These are phyloP conservation scores for Cyclocybe aegerita DNA, from an alignment of 768 basidiomycete genomes.

Conservation along the genomic window DNA sequence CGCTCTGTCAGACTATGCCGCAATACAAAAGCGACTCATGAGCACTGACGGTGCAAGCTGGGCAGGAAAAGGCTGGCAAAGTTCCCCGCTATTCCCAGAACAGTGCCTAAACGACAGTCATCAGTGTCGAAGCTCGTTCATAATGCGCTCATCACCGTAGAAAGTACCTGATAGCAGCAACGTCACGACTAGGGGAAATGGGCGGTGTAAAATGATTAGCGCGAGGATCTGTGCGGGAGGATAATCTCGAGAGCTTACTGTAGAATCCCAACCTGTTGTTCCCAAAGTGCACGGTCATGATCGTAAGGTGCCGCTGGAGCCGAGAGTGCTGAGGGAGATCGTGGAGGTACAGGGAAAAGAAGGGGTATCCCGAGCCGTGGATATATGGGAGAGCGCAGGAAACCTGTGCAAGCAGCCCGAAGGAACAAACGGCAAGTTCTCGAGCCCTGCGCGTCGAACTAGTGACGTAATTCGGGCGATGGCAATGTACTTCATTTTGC, in stretches of 20 bases:
- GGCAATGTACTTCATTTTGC: conserved; percentile 1
- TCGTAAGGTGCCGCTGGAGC: background rate
- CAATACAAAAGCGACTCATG: background rate
- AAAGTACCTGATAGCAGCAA: conserved; percentile 43
- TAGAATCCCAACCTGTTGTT: conserved; percentile 55
- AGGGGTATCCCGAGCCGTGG: conserved; percentile 7
- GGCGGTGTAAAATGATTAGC: conserved; percentile 5
- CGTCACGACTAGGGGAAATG: conserved; percentile 33
- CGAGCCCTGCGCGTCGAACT: background rate
- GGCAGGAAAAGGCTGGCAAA: conserved; percentile 71
- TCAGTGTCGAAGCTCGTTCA: background rate
- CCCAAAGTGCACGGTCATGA: conserved; percentile 63
- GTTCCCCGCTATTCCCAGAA: conserved; percentile 69
- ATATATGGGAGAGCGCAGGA: conserved; percentile 5
- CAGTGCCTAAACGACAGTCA: conserved; percentile 34
- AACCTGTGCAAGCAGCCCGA: conserved; percentile 10
- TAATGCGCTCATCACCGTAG: background rate
- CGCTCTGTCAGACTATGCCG: background rate
- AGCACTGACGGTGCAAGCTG: conserved; percentile 53
- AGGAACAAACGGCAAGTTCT: background rate
- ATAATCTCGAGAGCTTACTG: conserved; percentile 30
- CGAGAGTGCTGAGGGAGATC: conserved; percentile 1
- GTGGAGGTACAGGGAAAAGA: conserved; percentile 3
- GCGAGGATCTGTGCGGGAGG: background rate
- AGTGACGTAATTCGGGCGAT: conserved; percentile 9